A percentile compares a stretch with the other conserved stretches of the same genome.
Evolutionary conservation across 148 eudicot species (phyloP).

Genomic region (Drosera capensis): DNA sequence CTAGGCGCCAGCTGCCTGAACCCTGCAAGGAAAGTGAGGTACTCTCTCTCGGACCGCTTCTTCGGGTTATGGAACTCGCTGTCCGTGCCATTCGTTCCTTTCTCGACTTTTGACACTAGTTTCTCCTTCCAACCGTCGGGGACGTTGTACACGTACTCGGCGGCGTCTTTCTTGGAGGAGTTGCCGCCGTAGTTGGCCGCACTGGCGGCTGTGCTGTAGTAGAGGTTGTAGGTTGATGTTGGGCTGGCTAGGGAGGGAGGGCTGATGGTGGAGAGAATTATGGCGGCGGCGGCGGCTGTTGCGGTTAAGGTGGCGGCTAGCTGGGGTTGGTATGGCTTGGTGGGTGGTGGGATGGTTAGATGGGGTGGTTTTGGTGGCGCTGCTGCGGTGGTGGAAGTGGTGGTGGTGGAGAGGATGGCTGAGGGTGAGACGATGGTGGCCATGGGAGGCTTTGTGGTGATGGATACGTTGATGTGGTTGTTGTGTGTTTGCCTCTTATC

Average conservation of each 20-base stretch:
- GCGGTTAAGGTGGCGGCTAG: conserved; percentile 38
- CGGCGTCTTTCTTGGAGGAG: conserved; percentile 61
- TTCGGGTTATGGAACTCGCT: conserved; percentile 83
- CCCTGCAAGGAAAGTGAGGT: conserved; percentile 55
- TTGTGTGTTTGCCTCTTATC: too few relatives aligned
- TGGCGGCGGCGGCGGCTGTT: conserved; percentile 22
- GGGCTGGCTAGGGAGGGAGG: conserved; percentile 32
- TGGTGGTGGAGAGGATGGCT: conserved; percentile 31
- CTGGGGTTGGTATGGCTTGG: conserved; percentile 12
- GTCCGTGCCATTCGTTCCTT: conserved; percentile 87
- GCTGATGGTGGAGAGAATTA: conserved; percentile 28
- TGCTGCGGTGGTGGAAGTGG: conserved; percentile 16
- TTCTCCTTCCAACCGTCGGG: conserved; percentile 89
- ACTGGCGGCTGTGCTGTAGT: conserved; percentile 90
- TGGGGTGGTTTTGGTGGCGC: conserved; percentile 19
- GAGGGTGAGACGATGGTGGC: conserved; percentile 44
- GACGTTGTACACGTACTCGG: conserved; percentile 75
- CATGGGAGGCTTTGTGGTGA: conserved; percentile 23
- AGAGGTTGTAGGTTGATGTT: conserved; percentile 16
- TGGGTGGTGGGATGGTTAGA: conserved; percentile 8
- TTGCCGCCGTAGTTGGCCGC: conserved; percentile 92
- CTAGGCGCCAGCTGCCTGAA: conserved; percentile 56
- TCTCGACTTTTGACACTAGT: conserved; percentile 66
- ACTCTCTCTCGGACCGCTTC: conserved; percentile 65
- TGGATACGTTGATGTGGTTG: conserved; percentile 10